phyloP scores from a whole-genome alignment of 305 asterid genomes.

The Striga hermonthica region DNA sequence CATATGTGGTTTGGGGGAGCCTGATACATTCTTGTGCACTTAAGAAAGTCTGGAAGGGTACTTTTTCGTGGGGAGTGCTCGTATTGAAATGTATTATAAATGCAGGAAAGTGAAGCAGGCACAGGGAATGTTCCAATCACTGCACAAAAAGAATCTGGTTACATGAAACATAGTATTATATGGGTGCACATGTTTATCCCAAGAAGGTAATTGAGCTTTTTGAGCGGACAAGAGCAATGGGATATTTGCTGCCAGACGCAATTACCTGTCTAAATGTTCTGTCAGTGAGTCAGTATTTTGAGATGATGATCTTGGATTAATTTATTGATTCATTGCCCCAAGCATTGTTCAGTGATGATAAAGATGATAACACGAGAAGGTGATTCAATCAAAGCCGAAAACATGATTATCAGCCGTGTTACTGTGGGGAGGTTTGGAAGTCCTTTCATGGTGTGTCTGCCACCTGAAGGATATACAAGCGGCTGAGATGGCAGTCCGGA shows the following conservation, averaged over 20 bases:
- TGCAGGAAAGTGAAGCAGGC: conserved; percentile 60
- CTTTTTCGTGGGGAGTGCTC: conserved; percentile 74
- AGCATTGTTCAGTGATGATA: too few species aligned
- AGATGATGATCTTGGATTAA: too few species aligned
- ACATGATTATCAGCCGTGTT: too few species aligned
- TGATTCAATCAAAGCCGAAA: too few species aligned
- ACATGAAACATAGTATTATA: conserved; percentile 74
- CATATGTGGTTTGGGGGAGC: conserved; percentile 51
- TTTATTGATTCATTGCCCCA: too few species aligned
- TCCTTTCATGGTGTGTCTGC: too few species aligned
- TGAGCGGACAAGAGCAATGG: conserved; percentile 39
- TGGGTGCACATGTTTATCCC: conserved; percentile 59
- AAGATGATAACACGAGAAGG: too few species aligned
- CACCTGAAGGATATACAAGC: too few species aligned
- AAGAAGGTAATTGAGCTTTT: conserved; percentile 49
- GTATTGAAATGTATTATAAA: conserved; percentile 71
- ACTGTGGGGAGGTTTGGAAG: too few species aligned
- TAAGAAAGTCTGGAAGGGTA: conserved; percentile 43
- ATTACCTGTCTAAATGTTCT: conserved; percentile 64
- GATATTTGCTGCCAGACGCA: conserved; percentile 51
- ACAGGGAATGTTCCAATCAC: conserved; percentile 38
- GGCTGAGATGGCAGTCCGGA: too few species aligned
- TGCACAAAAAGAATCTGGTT: conserved; percentile 55
- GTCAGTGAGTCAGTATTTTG: too few species aligned
- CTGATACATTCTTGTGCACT: conserved; percentile 55